Evolutionary conservation across 495 filamentous ascomycete species (phyloP).

Genomic region (Hypoxylon perforatum): DNA sequence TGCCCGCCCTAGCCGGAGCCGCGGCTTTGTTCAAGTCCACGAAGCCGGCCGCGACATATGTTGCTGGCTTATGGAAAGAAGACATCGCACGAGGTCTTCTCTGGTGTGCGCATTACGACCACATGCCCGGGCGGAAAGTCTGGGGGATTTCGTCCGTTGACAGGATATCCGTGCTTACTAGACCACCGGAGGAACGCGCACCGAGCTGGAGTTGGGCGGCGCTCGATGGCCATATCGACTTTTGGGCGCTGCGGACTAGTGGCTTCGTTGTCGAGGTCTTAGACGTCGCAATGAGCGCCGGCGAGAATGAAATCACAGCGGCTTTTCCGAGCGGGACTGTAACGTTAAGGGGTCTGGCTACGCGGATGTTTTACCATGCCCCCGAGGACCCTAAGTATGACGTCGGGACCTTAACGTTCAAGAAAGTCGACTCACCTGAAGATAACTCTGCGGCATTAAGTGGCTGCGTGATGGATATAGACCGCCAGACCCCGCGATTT

Average conservation of each 20-base stretch:
- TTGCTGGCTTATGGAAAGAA: constrained; percentile 44
- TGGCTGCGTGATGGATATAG: constrained; percentile 31
- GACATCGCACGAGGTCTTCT: constrained; percentile 38
- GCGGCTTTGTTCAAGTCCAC: constrained; percentile 30
- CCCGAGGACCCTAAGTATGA: constrained; percentile 8
- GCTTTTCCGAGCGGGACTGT: constrained; percentile 8
- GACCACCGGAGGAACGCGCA: constrained; percentile 30
- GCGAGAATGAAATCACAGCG: constrained; percentile 20
- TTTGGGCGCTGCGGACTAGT: constrained; percentile 22
- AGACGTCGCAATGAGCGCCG: constrained; percentile 19
- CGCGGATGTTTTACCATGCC: constrained; percentile 29
- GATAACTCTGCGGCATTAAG: background rate
- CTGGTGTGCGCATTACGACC: constrained; percentile 35
- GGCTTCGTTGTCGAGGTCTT: constrained; percentile 23
- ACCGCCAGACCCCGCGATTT: constrained; percentile 17
- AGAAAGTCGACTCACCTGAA: background rate
- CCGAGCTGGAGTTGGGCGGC: constrained; percentile 47
- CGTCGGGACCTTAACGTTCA: constrained; percentile 25
- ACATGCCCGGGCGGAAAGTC: constrained; percentile 25
- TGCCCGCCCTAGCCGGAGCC: constrained; percentile 44
- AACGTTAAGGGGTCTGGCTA: constrained; percentile 20
- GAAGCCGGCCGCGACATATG: constrained; percentile 28
- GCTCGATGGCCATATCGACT: constrained; percentile 32
- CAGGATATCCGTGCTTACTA: constrained; percentile 8
- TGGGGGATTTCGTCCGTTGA: constrained; percentile 23